Base-by-base conservation (phyloP, 352 stramenopile species). In the Pythium vanterpoolii region DNA sequence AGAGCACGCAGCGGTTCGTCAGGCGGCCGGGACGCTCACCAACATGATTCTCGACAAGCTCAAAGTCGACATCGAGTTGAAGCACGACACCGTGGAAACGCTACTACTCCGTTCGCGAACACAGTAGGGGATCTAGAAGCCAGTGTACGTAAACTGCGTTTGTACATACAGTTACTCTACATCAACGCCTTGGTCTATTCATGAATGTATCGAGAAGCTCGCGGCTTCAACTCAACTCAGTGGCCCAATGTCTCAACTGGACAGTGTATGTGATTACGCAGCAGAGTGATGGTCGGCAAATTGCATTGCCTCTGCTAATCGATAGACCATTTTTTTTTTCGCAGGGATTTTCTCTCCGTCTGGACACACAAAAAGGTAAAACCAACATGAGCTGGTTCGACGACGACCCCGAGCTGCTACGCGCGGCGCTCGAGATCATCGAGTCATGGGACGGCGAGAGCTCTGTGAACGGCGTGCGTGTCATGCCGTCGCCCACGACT, bases 361-460 rank as follows among this genome's bases (percentile, higher is more conserved):
- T 42, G 34, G 34, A 42, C 34, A n/a, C n/a, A n/a, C n/a, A n/a
- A n/a, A 46, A 13, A 50, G 3, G 9, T 19, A 2, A 21, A 19
- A 28, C 24, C 1, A 36, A 28, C 10, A 63, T 55, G 48, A 64
- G 27, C 40, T 58, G 49, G 57, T 45, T 64, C 39, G 36, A 57
- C 11, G 56, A 64, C 18, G 56, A 64, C 28, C 56, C 56, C 19
- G 56, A 64, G 36, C 40, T 53, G 21, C 57, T 64, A 49, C 57
- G 57, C 40, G 57, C 57, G 30, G 57, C 57, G 48, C 57, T 64
- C 48, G 57, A 58, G 48, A 64, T 64, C 40, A 47, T 64, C 47
- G 56, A 64, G 27, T 44, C 56, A 18, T 64, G 56, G 57, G 49
- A 59, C 19, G 51, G 39, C 40, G 48, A 58, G 40, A 59, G 48